A percentile compares a stretch with the other conserved stretches of the same genome.
phyloP scores from a whole-genome alignment of 768 basidiomycete genomes.

The Porphyrellus cyaneotinctus region DNA sequence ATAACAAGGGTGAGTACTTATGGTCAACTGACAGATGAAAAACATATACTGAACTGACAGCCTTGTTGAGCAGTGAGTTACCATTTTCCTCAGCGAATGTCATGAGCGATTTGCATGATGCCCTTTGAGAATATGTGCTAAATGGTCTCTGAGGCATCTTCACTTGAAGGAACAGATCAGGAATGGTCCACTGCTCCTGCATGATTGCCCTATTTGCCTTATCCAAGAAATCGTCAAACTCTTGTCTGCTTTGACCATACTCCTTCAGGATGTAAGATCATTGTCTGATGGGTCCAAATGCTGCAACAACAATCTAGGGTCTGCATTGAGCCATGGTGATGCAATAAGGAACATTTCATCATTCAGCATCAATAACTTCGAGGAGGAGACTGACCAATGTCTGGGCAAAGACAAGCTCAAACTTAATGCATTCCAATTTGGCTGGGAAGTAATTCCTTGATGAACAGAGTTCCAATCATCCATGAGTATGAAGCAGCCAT shows the following conservation, averaged over 20 bases:
- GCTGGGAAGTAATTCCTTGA: conserved; percentile 62
- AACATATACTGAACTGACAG: conserved; percentile 70
- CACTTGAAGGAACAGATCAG: conserved; percentile 73
- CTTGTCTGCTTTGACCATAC: conserved; percentile 32
- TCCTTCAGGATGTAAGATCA: conserved; percentile 48
- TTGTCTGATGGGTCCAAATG: conserved; percentile 58
- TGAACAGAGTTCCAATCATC: conserved; percentile 79
- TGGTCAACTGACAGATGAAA: not conserved
- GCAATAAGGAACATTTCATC: conserved; percentile 40
- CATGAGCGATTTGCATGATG: conserved; percentile 87
- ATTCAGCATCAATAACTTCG: conserved; percentile 52
- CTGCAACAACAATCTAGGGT: conserved; percentile 19
- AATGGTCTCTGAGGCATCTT: conserved; percentile 76
- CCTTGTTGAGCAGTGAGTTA: conserved; percentile 90
- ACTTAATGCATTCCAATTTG: conserved; percentile 73
- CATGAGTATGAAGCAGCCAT: conserved; percentile 84
- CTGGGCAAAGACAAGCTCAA: conserved; percentile 35
- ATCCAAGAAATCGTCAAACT: conserved; percentile 78
- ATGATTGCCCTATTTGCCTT: conserved; percentile 82
- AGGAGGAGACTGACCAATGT: conserved; percentile 52
- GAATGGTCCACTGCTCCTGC: conserved; percentile 68
- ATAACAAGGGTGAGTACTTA: not conserved
- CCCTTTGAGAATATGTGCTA: conserved; percentile 71
- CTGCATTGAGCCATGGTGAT: conserved; percentile 31
- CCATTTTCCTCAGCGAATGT: conserved; percentile 89